Percentiles rank a stretch among this genome's conserved stretches.
Conservation (phyloP, 306 rosid species). For the Rubus idaeus region DNA sequence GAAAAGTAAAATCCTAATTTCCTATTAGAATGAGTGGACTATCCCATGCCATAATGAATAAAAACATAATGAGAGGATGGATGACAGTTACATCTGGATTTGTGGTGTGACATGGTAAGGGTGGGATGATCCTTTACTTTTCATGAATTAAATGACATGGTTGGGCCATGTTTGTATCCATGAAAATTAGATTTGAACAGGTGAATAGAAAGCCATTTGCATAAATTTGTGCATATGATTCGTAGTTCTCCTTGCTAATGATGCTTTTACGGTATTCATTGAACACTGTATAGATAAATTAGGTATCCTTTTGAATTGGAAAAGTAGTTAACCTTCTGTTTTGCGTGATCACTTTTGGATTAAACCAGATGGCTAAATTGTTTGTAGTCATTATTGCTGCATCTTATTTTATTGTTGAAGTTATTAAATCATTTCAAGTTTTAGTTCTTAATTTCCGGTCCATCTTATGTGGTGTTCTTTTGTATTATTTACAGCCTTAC, state of each 20-base stretch:
- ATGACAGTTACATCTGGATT: not conserved
- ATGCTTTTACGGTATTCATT: not conserved
- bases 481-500: slow-evolving; percentile 59
- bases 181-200: not conserved
- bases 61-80: not conserved
- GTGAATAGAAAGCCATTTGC: not conserved
- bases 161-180: not conserved
- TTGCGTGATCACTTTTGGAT: not conserved
- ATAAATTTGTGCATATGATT: not conserved
- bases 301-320: not conserved
- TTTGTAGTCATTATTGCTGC: not conserved
- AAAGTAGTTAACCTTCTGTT: not conserved
- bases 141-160: not conserved
- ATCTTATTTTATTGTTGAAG: not conserved
- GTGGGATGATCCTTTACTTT: not conserved
- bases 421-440: not conserved
- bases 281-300: not conserved
- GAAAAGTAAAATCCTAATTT: not conserved
- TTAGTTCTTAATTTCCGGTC: not conserved
- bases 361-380: not conserved
- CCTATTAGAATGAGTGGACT: not conserved
- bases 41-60: not conserved
- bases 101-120: not conserved
- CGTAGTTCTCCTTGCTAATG: not conserved
- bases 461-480: slow-evolving; percentile 13